Evolutionary conservation across 352 stramenopile species (phyloP).

Genomic region (Globisporangium heterothallicum): DNA sequence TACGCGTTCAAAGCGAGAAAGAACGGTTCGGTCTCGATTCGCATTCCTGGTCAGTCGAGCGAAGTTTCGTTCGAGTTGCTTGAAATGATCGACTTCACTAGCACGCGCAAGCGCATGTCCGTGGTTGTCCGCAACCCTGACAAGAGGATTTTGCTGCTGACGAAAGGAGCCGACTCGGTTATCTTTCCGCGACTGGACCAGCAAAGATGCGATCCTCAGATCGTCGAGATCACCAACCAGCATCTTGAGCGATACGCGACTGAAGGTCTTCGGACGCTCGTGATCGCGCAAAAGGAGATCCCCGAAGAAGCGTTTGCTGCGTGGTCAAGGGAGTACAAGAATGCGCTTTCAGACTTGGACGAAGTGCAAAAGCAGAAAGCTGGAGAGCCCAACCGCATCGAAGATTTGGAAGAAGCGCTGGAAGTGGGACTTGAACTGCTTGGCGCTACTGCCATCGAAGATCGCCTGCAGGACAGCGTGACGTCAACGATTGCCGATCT

Average conservation of each 20-base stretch:
- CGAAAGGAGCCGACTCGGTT: slow-evolving; percentile 83
- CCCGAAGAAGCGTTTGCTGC: slow-evolving; percentile 44
- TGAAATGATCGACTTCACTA: slow-evolving; percentile 98
- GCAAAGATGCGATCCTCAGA: slow-evolving; percentile 31
- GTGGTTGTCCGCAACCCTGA: slow-evolving; percentile 90
- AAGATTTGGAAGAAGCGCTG: slow-evolving; percentile 80
- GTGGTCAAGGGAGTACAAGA: slow-evolving; percentile 79
- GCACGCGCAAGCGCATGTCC: slow-evolving; percentile 97
- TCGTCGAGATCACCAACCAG: slow-evolving; percentile 59
- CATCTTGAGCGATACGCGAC: slow-evolving; percentile 83
- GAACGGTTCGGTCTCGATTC: slow-evolving; percentile 60
- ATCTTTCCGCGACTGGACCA: slow-evolving; percentile 59
- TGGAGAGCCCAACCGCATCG: slow-evolving; percentile 60
- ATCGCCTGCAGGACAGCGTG: slow-evolving; percentile 75
- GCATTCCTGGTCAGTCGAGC: slow-evolving; percentile 20
- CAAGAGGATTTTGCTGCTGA: slow-evolving; percentile 61
- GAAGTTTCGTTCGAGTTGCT: slow-evolving; percentile 84
- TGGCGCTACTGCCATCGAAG: slow-evolving; percentile 77
- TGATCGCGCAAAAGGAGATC: slow-evolving; percentile 84
- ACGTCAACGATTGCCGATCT: slow-evolving; percentile 72
- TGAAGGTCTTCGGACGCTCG: slow-evolving; percentile 84
- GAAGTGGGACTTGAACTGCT: slow-evolving; percentile 70
- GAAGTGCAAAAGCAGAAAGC: slow-evolving; percentile 53
- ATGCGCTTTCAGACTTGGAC: slow-evolving; percentile 61
- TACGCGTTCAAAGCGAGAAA: slow-evolving; percentile 66